phyloP scores from a whole-genome alignment of 192 early-diverging fungal genomes.

The Blastocladiella britannica region DNA sequence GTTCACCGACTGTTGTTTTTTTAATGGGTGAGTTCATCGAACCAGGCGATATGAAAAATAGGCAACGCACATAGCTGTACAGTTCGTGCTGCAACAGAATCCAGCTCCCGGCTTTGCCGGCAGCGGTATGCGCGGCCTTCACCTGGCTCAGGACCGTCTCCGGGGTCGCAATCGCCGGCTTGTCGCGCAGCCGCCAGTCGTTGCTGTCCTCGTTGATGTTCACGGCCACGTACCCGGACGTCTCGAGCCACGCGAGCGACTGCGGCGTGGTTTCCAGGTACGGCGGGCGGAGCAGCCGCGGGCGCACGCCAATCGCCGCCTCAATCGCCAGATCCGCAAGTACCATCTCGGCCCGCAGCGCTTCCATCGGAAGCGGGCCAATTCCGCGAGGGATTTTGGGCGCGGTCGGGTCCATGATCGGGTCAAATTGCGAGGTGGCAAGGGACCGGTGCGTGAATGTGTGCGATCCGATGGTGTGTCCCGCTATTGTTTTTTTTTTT shows the following conservation, averaged over 20 bases:
- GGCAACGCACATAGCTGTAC: no score
- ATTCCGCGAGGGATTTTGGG: no score
- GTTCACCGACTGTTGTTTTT: not conserved
- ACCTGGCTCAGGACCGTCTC: not conserved
- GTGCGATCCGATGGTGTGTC: not conserved
- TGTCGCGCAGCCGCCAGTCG: not conserved
- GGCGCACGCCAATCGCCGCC: not conserved
- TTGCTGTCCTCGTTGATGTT: not conserved
- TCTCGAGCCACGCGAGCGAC: not conserved
- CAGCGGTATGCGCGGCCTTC: not conserved
- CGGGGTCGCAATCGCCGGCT: not conserved
- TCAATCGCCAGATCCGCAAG: not conserved
- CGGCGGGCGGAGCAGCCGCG: not conserved
- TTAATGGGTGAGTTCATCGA: no score
- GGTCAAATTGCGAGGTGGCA: no score
- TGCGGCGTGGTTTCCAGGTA: not conserved
- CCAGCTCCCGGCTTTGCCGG: not conserved
- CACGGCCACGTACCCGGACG: not conserved
- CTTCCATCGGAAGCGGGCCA: no score
- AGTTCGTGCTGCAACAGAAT: not conserved
- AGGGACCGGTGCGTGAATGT: not conserved
- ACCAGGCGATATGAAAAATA: no score
- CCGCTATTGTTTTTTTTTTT: no score
- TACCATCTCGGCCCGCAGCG: not conserved
- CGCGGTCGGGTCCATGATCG: no score